A percentile compares a stretch with the other conserved stretches of the same genome.
These are phyloP conservation scores for Coniella lustricola DNA, from an alignment of 2,329 filamentous ascomycete genomes.

Conservation along the genomic window DNA sequence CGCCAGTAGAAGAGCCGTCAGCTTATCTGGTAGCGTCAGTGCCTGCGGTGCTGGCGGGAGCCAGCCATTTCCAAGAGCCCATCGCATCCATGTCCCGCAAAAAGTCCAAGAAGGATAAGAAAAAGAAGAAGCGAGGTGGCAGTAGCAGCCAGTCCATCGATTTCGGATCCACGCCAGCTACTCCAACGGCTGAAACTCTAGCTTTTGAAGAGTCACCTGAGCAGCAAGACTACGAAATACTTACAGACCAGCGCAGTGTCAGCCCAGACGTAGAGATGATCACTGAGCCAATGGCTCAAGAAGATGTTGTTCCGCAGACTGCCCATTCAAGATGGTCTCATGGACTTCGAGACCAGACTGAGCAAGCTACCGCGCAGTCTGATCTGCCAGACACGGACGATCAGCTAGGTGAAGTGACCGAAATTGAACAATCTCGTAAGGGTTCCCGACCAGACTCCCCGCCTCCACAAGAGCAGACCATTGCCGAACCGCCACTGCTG, in stretches of 20 bases:
- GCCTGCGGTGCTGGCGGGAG: too few relatives aligned
- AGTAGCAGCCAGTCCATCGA: conserved; percentile 10
- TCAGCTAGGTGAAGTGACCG: too few relatives aligned
- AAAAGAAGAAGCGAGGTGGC: conserved; percentile 16
- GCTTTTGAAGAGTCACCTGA: background rate
- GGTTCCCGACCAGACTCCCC: background rate
- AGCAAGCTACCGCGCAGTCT: too few relatives aligned
- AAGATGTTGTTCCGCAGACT: conserved; percentile 5
- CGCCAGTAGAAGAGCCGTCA: too few relatives aligned
- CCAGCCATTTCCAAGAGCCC: background rate
- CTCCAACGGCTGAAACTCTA: conserved; percentile 7
- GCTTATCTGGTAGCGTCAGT: too few relatives aligned
- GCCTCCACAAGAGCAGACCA: background rate
- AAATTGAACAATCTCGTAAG: too few relatives aligned
- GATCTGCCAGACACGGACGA: too few relatives aligned
- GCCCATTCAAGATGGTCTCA: too few relatives aligned
- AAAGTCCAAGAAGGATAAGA: conserved; percentile 6
- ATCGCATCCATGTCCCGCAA: background rate
- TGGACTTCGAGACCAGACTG: too few relatives aligned
- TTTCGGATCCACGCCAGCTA: background rate
- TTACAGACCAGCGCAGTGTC: background rate
- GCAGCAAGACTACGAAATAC: background rate
- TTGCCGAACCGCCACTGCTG: conserved; percentile 2
- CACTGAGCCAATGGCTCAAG: conserved; percentile 15
- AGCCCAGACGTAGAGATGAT: background rate